Base-by-base conservation (phyloP, 2,329 filamentous ascomycete species). In the Rhinocladiella similis region DNA sequence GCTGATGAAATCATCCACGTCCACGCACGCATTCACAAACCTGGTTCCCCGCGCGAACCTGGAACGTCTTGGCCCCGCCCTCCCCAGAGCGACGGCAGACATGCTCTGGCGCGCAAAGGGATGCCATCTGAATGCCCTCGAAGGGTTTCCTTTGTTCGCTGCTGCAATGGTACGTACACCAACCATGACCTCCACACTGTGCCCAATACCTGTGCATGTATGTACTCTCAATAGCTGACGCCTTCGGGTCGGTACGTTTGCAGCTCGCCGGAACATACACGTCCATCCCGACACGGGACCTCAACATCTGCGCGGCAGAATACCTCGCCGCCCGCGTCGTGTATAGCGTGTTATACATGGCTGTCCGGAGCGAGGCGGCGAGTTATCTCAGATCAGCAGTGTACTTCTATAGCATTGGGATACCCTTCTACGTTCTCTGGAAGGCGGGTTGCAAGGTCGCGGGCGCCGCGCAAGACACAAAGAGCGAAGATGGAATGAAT, bases 111-210 rank as follows among this genome's bases (percentile, higher is more conserved):
- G 66, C 12, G 65, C 68, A 1, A 63, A 64, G 16, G 67, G 69
- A 3, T 69, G 68, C 12, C 70, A 72, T 65, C 51, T 72, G 12
- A 73, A 73, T 63, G 69, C 70, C 1, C 57, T 72, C 50, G 70
- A 73, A 50, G 62, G 65, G 3, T 59, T 72, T 42, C 70, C 70
- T 3, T 54, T 72, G 41, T 73, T 72, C 56, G 70, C 70, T 9
- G 65, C 67, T 57, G 68, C 70, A 10, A 71, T 72, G 68, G 65
- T 68, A 64, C 25, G 25, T 27, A 27, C 43, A 62, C 29, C n/a
- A n/a, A n/a, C 25, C 25, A 27, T 7, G 12, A 18, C 29, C 33
- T 29, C 35, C 9, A 29, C 5, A 41, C 10, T 16, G n/a, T 3
- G 27, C 16, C 7, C 25, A 27, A 27, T 7, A 27, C 25, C 25